These are phyloP conservation scores for Xylaria intraflava DNA, from an alignment of 495 filamentous ascomycete species.

Conservation along the genomic window DNA sequence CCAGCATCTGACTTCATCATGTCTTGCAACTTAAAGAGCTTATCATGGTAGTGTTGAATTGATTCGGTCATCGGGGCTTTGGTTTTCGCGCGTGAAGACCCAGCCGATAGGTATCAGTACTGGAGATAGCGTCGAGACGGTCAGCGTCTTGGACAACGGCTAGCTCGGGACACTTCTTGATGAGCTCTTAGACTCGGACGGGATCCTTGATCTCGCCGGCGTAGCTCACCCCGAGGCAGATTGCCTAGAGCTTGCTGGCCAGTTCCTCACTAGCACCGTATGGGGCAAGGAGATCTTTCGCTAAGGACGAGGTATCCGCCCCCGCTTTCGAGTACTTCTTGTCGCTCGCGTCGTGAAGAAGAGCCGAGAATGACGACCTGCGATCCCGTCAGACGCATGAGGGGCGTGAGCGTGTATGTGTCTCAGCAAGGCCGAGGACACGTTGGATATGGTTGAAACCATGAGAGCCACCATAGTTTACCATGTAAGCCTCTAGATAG, in stretches of 20 bases:
- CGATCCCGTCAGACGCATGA: constrained; percentile 36
- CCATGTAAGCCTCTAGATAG: constrained; percentile 69
- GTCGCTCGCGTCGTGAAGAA: constrained; percentile 85
- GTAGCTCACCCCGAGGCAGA: constrained; percentile 71
- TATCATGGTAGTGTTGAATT: constrained; percentile 74
- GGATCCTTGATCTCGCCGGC: constrained; percentile 62
- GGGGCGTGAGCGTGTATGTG: constrained; percentile 45
- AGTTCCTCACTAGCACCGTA: constrained; percentile 48
- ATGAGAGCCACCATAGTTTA: constrained; percentile 75
- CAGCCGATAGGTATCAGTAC: constrained; percentile 74
- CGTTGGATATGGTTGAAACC: constrained; percentile 77
- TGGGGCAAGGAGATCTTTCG: constrained; percentile 51
- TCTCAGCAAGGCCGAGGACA: constrained; percentile 65
- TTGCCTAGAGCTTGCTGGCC: constrained; percentile 56
- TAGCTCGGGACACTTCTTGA: constrained; percentile 61
- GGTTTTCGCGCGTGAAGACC: constrained; percentile 64
- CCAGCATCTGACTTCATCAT: constrained; percentile 84
- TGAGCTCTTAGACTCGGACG: constrained; percentile 40
- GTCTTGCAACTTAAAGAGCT: constrained; percentile 61
- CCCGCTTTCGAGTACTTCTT: constrained; percentile 62
- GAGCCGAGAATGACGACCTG: constrained; percentile 59
- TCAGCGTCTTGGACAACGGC: constrained; percentile 88
- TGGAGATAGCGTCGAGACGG: constrained; percentile 80
- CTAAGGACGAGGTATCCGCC: constrained; percentile 47
- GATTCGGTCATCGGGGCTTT: constrained; percentile 49